Evolutionary conservation across 2,329 filamentous ascomycete species (phyloP).

Genomic region (Phialophora chinensis): DNA sequence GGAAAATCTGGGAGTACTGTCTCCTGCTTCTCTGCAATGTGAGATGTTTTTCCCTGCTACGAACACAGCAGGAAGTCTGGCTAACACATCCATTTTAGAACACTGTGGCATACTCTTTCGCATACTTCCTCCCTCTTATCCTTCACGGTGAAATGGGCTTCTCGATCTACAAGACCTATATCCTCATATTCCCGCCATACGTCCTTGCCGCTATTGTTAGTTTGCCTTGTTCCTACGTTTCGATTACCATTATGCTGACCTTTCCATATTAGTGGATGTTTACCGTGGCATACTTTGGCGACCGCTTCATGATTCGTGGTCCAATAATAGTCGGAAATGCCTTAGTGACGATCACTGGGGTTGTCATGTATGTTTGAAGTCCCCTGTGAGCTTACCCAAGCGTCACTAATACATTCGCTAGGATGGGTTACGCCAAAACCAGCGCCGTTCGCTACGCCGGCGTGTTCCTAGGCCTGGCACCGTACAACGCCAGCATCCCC

Average conservation of each 20-base stretch:
- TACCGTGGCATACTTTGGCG: not conserved
- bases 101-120: not conserved
- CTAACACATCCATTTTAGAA: not conserved
- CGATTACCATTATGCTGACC: too few relatives aligned
- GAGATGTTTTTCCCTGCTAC: not conserved
- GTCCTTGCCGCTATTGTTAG: conserved; percentile 2
- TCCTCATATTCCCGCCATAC: conserved; percentile 11
- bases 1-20: conserved; percentile 11
- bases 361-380: conserved; percentile 3
- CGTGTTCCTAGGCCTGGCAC: not conserved
- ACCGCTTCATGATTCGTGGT: conserved; percentile 9
- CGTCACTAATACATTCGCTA: not conserved
- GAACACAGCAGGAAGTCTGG: too few relatives aligned
- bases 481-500: conserved; percentile 4
- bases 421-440: conserved; percentile 12
- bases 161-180: not conserved
- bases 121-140: conserved; percentile 11
- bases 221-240: not conserved
- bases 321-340: not conserved
- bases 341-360: not conserved
- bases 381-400: too few relatives aligned
- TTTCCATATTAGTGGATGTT: conserved; percentile 6
- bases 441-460: not conserved
- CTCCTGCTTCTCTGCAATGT: conserved; percentile 7
- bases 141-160: not conserved